Evolutionary conservation across 306 rosid species (phyloP).

Genomic region (Bauhinia variegata): DNA sequence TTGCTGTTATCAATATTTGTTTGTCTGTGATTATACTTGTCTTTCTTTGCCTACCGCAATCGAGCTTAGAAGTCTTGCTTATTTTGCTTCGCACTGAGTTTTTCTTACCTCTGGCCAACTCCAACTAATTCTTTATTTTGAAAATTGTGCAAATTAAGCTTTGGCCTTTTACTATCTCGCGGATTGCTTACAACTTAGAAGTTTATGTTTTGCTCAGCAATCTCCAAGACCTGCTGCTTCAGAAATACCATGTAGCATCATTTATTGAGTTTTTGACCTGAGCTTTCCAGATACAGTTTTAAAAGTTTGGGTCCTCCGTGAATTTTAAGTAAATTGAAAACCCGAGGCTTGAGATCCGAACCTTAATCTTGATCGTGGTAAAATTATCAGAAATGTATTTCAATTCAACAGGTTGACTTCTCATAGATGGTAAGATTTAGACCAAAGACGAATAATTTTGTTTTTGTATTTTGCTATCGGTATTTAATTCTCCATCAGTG

Average conservation of each 20-base stretch:
- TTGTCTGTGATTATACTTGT: slow-evolving; percentile 5
- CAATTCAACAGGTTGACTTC: slow-evolving; percentile 29
- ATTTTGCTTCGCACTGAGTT: slow-evolving; percentile 16
- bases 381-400: slow-evolving; percentile 16
- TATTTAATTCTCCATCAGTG: slow-evolving; percentile 7
- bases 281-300: slow-evolving; percentile 2
- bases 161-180: neutral
- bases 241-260: neutral
- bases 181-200: slow-evolving; percentile 2
- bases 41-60: neutral
- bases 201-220: neutral
- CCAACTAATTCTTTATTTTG: neutral
- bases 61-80: slow-evolving; percentile 12
- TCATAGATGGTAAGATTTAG: slow-evolving; percentile 24
- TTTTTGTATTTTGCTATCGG: slow-evolving; percentile 5
- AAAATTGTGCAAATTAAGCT: neutral
- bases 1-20: neutral
- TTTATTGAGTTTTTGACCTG: neutral
- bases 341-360: slow-evolving; percentile 19
- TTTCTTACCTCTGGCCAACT: neutral
- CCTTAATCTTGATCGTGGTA: slow-evolving; percentile 4
- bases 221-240: neutral
- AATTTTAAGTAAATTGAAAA: neutral
- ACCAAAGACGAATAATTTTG: neutral
- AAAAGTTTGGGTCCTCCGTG: neutral